These are phyloP conservation scores for Chimonanthus salicifolius DNA, from an alignment of 164 flowering plant genomes.

Conservation along the genomic window DNA sequence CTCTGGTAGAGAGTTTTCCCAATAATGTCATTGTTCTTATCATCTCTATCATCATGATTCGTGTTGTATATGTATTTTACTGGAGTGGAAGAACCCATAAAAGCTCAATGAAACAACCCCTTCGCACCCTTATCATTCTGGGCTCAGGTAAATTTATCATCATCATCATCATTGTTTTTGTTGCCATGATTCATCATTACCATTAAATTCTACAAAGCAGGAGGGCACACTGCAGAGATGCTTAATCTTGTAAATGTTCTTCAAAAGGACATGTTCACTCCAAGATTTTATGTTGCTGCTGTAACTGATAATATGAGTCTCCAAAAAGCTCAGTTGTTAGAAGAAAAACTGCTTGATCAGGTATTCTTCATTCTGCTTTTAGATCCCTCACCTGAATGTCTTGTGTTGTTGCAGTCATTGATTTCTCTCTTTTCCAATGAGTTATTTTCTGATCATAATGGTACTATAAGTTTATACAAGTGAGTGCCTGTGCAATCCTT, in stretches of 20 bases:
- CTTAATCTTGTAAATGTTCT: slow-evolving; percentile 64
- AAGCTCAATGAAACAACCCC: slow-evolving; percentile 16
- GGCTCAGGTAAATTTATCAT: slow-evolving; percentile 59
- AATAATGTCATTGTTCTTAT: slow-evolving; percentile 1
- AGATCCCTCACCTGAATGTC: not conserved
- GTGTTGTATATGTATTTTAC: slow-evolving; percentile 40
- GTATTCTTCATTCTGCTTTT: slow-evolving; percentile 20
- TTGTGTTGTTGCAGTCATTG: not conserved
- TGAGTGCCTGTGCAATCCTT: too few relatives aligned
- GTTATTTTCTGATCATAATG: too few relatives aligned
- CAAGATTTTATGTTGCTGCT: slow-evolving; percentile 78
- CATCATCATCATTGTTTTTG: not conserved
- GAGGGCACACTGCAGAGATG: slow-evolving; percentile 99
- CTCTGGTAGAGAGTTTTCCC: slow-evolving; percentile 1
- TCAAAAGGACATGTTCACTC: slow-evolving; percentile 54
- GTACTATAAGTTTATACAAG: too few relatives aligned
- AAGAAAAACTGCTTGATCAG: slow-evolving; percentile 41
- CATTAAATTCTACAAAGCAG: slow-evolving; percentile 25
- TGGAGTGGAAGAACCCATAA: slow-evolving; percentile 39
- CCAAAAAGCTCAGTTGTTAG: slow-evolving; percentile 73
- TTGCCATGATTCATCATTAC: not conserved
- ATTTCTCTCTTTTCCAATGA: not conserved
- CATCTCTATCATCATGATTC: slow-evolving; percentile 27
- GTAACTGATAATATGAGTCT: slow-evolving; percentile 92
- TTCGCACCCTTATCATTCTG: slow-evolving; percentile 64